Evolutionary conservation across 2,329 filamentous ascomycete genomes (phyloP), one percentile per base, ranked within the genome.

Genomic region (Aspergillus felis): DNA sequence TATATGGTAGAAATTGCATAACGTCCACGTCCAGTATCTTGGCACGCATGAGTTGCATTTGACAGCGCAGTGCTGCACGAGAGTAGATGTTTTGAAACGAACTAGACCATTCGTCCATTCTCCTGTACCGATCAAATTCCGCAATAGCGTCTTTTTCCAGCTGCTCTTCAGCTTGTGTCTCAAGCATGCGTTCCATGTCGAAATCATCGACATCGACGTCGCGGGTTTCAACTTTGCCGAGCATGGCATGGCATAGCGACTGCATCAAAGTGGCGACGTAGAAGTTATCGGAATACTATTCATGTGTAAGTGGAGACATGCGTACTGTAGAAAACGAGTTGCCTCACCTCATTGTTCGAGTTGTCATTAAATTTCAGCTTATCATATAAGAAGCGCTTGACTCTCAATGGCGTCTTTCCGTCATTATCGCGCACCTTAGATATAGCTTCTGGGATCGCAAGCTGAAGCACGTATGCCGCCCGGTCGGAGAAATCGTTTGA

Each of bases 361-460:
- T 99, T 99, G 75, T 99, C 92, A 70, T 99, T 99, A 77, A 92
- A 93, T 51, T 90, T 88, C 35, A 99, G 80, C 69, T 95, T 90
- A 65, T 97, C 92, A 24, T 96, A 84, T 50, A 99, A 84, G 72
- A 97, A 96, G 42, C 85, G 84, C 57, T 92, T 90, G 4, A 91
- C 91, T 53, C 87, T 81, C 68, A 88, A 81, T 0, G 93, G 92
- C 54, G 92, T 92, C 66, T 86, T 88, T 41, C 91, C 90, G 55
- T 87, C 83, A 42, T 80, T 79, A 67, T 93, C 88, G 52, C 91
- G 86, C 50, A 97, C 85, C 61, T 85, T 83, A 2, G 92, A 85
- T 62, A 99, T 88, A 6, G 92, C 89, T 62, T 85, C 84, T 0
- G 92, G 87, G 54, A 99, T 94, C 12, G 90, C 87, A 63, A 88